Evolutionary conservation across 345 rosid species (phyloP).

Genomic region (Anastatica hierochuntica): DNA sequence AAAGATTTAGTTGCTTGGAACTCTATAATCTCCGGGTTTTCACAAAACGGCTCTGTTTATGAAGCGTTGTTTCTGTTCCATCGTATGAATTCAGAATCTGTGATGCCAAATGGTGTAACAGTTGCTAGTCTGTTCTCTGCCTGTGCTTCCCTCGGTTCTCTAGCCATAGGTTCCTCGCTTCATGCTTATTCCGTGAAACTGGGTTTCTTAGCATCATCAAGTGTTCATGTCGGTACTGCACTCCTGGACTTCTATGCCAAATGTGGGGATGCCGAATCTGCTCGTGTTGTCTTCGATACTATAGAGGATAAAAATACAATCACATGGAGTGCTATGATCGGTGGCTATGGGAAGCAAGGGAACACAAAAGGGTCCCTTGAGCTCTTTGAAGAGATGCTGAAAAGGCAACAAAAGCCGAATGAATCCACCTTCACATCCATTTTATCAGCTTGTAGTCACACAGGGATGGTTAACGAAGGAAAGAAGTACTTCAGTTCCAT

Average conservation of each 20-base stretch:
- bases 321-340: constrained; percentile 85
- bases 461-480: constrained; percentile 75
- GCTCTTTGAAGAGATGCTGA: constrained; percentile 52
- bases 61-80: constrained; percentile 49
- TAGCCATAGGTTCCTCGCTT: constrained; percentile 51
- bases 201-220: constrained; percentile 41
- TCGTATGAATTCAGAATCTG: constrained; percentile 39
- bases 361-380: constrained; percentile 38
- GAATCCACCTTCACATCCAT: constrained; percentile 65
- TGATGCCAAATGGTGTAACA: constrained; percentile 76
- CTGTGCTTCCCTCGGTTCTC: constrained; percentile 50
- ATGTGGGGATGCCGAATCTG: constrained; percentile 61
- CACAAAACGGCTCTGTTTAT: constrained; percentile 48
- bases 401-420: constrained; percentile 43
- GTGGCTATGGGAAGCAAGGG: constrained; percentile 68
- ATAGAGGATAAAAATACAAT: constrained; percentile 50
- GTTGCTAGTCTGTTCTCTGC: constrained; percentile 60
- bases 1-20: constrained; percentile 71
- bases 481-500: constrained; percentile 51
- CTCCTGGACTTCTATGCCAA: constrained; percentile 73
- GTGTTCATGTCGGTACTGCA: constrained; percentile 70
- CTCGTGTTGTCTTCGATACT: constrained; percentile 46
- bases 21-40: constrained; percentile 74
- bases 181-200: constrained; percentile 51
- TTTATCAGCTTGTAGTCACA: constrained; percentile 66